phyloP scores from a whole-genome alignment of 805 yeast genomes.

The Starmerella floricola region DNA sequence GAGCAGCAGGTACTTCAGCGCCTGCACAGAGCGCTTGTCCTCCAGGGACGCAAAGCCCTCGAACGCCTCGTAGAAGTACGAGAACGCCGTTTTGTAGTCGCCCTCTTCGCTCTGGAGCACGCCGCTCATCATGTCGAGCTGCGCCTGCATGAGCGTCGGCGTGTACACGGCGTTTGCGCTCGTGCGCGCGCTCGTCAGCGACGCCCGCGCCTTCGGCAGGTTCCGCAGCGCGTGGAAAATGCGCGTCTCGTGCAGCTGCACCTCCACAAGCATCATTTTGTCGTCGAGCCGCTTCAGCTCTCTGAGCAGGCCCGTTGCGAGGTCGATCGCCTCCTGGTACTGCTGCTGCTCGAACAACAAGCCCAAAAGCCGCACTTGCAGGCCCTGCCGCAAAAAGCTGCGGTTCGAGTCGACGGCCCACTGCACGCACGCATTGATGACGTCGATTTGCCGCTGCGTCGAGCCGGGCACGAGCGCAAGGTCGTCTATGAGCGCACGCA shows the following conservation, averaged over 20 bases:
- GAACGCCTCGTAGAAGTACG: slow-evolving; percentile 89
- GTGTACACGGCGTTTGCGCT: slow-evolving; percentile 95
- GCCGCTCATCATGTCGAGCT: slow-evolving; percentile 89
- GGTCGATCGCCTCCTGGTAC: slow-evolving; percentile 57
- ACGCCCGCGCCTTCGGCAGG: slow-evolving; percentile 79
- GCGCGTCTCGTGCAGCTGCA: slow-evolving; percentile 80
- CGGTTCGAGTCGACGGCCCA: slow-evolving; percentile 82
- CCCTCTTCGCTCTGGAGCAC: slow-evolving; percentile 91
- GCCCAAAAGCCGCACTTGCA: slow-evolving; percentile 72
- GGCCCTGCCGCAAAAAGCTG: slow-evolving; percentile 74
- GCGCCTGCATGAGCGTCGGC: slow-evolving; percentile 88
- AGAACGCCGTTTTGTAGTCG: slow-evolving; percentile 90
- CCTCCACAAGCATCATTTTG: slow-evolving; percentile 88
- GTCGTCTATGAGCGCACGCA: slow-evolving; percentile 66
- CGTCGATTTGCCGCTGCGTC: slow-evolving; percentile 55
- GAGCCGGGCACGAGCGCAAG: slow-evolving; percentile 49
- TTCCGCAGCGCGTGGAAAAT: slow-evolving; percentile 86
- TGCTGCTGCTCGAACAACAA: slow-evolving; percentile 54
- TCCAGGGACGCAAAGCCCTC: slow-evolving; percentile 70
- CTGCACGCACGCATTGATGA: slow-evolving; percentile 66
- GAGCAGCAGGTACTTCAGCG: slow-evolving; percentile 81
- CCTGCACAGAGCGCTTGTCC: slow-evolving; percentile 45
- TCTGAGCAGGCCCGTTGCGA: slow-evolving; percentile 57
- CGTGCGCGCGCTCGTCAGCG: slow-evolving; percentile 88
- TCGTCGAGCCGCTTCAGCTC: slow-evolving; percentile 93